Evolutionary conservation across 2,329 filamentous ascomycete species (phyloP).

Genomic region (Dactylellina parvicollis): DNA sequence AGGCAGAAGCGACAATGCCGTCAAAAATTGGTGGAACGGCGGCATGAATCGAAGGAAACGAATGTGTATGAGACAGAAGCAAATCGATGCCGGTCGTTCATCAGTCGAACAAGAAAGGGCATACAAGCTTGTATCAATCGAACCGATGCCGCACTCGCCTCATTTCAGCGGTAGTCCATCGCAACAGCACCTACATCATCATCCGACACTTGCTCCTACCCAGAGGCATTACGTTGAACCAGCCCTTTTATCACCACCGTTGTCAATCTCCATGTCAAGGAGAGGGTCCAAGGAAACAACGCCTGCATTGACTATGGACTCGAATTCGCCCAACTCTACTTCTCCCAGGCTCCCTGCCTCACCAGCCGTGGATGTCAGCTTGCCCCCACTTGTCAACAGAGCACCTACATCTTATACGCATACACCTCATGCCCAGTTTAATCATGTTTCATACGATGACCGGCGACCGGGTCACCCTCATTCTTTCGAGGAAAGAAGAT

Average conservation of each 20-base stretch:
- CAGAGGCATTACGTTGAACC: conserved; percentile 61
- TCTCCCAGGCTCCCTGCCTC: conserved; percentile 65
- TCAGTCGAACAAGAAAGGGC: conserved; percentile 56
- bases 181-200: conserved; percentile 55
- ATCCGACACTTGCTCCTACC: conserved; percentile 54
- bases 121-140: conserved; percentile 54
- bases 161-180: conserved; percentile 59
- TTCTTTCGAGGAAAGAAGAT: conserved; percentile 48
- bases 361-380: conserved; percentile 57
- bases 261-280: conserved; percentile 71
- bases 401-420: conserved; percentile 53
- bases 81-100: conserved; percentile 54
- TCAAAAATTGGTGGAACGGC: conserved; percentile 99
- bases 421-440: conserved; percentile 36
- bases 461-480: conserved; percentile 51
- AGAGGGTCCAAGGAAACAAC: conserved; percentile 69
- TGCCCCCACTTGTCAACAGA: conserved; percentile 55
- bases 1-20: conserved; percentile 90
- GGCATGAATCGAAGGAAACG: conserved; percentile 82
- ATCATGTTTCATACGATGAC: conserved; percentile 47
- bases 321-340: conserved; percentile 70
- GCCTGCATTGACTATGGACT: conserved; percentile 77
- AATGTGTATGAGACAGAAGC: conserved; percentile 58
- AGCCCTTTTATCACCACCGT: conserved; percentile 71
- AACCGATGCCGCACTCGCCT: conserved; percentile 55